Evolutionary conservation across 106 monocot species (phyloP), one percentile per base, ranked within the genome.

Genomic region (Allium fistulosum): DNA sequence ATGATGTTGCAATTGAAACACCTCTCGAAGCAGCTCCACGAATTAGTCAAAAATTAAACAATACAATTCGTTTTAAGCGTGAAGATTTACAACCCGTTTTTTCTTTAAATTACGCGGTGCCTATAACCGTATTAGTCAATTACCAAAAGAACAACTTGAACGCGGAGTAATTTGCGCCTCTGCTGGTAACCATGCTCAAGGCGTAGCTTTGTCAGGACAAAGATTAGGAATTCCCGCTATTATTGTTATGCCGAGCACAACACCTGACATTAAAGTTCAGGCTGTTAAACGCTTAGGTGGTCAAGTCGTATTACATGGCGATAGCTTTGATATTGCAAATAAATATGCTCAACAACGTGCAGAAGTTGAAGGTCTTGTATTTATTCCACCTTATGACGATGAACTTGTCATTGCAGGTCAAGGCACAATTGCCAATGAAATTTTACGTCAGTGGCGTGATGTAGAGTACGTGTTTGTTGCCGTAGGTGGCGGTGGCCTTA

Each of bases 111-210:
- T 99, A 71, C 74, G 99, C n/a, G 99, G 99, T 60, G 99, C 99
- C 11, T 99, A 99, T 72, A 99, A 99, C 57, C 92, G 92, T 92
- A 99, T 99, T 92, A 85, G 78, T 37, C 90, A 93, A 64, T 84
- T 99, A 65, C 68, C 93, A 11, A 71, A 65, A 62, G 90, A 99
- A 61, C 75, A 81, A 70, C 73, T 99, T 59, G 85, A 90, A 8
- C 82, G 60, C 60, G 99, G 99, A 57, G 99, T 99, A 28, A 87
- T 99, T 53, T 99, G 99, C 70, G 92, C 99, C 4, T 99, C 99
- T 46, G 99, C 99, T 48, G 99, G 99, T 16, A 99, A 99, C 71
- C 99, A 99, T 76, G 99, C 99, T 17, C 99, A 99, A 76, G 99
- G 99, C 49, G 99, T 99, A 12, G 93, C 99, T 28, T 70, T 99